Evolutionary conservation across 2,329 filamentous ascomycete genomes (phyloP).

Genomic region (Pyricularia pennisetigena): DNA sequence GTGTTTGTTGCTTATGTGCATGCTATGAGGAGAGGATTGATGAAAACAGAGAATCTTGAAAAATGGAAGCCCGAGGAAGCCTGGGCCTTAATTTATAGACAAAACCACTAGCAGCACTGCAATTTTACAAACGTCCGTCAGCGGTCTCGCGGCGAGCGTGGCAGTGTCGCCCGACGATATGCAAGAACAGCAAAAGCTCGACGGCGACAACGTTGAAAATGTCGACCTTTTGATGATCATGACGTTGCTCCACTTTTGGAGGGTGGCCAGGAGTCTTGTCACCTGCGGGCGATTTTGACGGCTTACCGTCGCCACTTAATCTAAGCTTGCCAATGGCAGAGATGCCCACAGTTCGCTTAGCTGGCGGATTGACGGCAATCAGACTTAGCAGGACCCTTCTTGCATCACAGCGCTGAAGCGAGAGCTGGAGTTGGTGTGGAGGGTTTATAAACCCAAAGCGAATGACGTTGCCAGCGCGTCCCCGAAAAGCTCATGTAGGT

Average conservation of each 20-base stretch:
- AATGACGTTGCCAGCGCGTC: not conserved
- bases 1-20: not conserved
- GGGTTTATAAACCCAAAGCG: not conserved
- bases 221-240: not conserved
- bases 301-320: not conserved
- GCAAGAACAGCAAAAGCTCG: not conserved
- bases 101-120: not conserved
- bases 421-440: not conserved
- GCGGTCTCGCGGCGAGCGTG: not conserved
- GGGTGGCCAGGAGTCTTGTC: not conserved
- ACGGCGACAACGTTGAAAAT: not conserved
- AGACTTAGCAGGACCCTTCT: not conserved
- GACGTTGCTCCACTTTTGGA: not conserved
- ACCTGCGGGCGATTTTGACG: not conserved
- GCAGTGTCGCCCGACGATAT: not conserved
- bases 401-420: not conserved
- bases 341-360: not conserved
- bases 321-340: not conserved
- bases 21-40: not conserved
- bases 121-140: not conserved
- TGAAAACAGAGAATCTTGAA: not conserved
- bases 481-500: not conserved
- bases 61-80: not conserved
- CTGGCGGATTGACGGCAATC: not conserved
- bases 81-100: not conserved